These are phyloP conservation scores for Penicillium waksmanii DNA, from an alignment of 495 filamentous ascomycete genomes.

Conservation along the genomic window DNA sequence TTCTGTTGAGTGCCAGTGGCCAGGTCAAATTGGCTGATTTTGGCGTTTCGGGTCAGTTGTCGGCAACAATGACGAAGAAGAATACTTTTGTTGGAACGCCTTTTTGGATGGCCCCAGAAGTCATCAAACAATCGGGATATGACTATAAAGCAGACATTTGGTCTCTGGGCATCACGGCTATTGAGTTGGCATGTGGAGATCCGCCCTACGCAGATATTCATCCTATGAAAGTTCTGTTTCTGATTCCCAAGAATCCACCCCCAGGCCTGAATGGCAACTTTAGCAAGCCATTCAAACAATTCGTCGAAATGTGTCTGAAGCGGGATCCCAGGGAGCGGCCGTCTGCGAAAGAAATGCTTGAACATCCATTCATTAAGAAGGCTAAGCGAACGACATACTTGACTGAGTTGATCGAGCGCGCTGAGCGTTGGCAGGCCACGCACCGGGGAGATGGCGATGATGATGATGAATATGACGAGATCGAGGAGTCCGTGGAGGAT, in stretches of 20 bases:
- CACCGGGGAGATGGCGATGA: slow-evolving; percentile 48
- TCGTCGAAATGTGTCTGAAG: slow-evolving; percentile 83
- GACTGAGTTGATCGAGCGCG: slow-evolving; percentile 89
- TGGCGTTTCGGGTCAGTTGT: slow-evolving; percentile 95
- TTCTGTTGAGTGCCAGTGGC: slow-evolving; percentile 82
- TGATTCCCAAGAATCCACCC: slow-evolving; percentile 93
- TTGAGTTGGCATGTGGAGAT: slow-evolving; percentile 91
- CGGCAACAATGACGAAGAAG: slow-evolving; percentile 99
- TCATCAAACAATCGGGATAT: slow-evolving; percentile 97
- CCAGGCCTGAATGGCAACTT: slow-evolving; percentile 84
- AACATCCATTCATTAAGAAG: slow-evolving; percentile 84
- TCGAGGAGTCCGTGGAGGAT: slow-evolving; percentile 41
- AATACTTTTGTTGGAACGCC: slow-evolving; percentile 98
- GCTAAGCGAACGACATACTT: slow-evolving; percentile 90
- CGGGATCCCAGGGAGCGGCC: slow-evolving; percentile 88
- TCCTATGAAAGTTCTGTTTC: slow-evolving; percentile 97
- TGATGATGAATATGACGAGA: slow-evolving; percentile 52
- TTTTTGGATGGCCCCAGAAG: slow-evolving; percentile 99
- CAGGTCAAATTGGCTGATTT: slow-evolving; percentile 98
- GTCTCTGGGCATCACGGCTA: slow-evolving; percentile 97
- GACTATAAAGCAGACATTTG: slow-evolving; percentile 99
- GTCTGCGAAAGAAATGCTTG: slow-evolving; percentile 83
- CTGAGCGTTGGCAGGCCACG: slow-evolving; percentile 77
- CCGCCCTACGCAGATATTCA: slow-evolving; percentile 97
- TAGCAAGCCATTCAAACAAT: slow-evolving; percentile 90